A percentile compares a stretch with the other conserved stretches of the same genome.
phyloP scores from a whole-genome alignment of 169 alveolate species.

The Miamiensis avidus region DNA sequence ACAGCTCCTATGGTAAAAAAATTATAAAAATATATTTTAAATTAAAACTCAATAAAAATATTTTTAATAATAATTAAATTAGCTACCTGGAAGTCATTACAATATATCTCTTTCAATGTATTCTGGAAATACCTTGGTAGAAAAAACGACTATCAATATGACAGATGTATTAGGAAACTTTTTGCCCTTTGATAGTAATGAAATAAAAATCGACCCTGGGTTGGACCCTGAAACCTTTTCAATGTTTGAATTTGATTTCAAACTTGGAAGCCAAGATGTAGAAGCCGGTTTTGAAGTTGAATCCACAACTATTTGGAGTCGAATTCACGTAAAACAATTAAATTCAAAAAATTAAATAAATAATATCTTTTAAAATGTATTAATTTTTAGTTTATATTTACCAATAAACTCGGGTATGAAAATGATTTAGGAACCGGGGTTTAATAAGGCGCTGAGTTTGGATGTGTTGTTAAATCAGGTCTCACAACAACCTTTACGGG shows the following conservation, averaged over 20 bases:
- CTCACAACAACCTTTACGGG: neutral
- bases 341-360: no score
- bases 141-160: conserved; percentile 8
- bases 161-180: neutral
- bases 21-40: no score
- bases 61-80: no score
- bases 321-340: neutral
- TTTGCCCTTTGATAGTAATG: neutral
- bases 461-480: conserved; percentile 8
- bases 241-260: conserved; percentile 1
- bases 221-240: neutral
- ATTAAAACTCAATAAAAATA: no score
- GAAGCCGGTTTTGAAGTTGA: conserved; percentile 7
- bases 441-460: neutral
- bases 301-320: conserved; percentile 7
- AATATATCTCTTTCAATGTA: conserved; percentile 2
- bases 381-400: conserved; percentile 5
- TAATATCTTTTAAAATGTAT: no score
- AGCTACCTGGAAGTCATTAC: conserved; percentile 11
- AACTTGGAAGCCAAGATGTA: neutral
- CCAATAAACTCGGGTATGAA: neutral
- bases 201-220: neutral
- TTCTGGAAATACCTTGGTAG: neutral
- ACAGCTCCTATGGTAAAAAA: no score
- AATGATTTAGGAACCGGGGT: conserved; percentile 22